Conservation (phyloP, 2,329 filamentous ascomycete genomes). For the Aureobasidium melanogenum region DNA sequence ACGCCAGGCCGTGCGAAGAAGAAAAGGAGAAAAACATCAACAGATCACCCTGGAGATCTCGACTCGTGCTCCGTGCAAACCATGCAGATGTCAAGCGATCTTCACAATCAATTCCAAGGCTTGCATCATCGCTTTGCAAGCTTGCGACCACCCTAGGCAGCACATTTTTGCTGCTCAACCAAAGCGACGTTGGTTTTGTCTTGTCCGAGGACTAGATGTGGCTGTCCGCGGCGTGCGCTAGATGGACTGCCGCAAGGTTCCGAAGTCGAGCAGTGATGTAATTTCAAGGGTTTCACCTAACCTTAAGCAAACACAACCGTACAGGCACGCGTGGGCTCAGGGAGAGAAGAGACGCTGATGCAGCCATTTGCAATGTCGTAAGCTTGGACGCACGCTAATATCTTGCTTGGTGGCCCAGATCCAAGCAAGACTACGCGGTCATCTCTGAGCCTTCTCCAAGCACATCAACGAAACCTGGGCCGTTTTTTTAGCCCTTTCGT, state of each 20-base stretch:
- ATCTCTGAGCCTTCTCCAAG: background rate
- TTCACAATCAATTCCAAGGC: background rate
- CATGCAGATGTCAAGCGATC: background rate
- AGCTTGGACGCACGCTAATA: background rate
- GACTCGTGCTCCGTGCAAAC: background rate
- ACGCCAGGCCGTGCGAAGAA: background rate
- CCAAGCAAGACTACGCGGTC: background rate
- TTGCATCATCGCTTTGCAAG: background rate
- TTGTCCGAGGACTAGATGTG: background rate
- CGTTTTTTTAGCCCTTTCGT: background rate
- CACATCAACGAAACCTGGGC: background rate
- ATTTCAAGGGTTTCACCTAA: background rate
- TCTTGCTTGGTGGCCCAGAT: background rate
- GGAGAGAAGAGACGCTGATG: background rate
- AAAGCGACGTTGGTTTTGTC: background rate
- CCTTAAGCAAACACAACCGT: background rate
- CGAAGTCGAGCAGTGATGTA: background rate
- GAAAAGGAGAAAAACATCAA: background rate
- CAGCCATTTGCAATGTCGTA: background rate
- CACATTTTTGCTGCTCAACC: background rate
- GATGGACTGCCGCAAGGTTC: background rate
- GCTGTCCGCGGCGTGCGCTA: background rate
- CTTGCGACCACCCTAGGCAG: background rate
- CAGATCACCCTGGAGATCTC: background rate
- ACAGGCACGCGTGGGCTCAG: background rate